phyloP scores from a whole-genome alignment of 345 rosid species.

The Linum usitatissimum region DNA sequence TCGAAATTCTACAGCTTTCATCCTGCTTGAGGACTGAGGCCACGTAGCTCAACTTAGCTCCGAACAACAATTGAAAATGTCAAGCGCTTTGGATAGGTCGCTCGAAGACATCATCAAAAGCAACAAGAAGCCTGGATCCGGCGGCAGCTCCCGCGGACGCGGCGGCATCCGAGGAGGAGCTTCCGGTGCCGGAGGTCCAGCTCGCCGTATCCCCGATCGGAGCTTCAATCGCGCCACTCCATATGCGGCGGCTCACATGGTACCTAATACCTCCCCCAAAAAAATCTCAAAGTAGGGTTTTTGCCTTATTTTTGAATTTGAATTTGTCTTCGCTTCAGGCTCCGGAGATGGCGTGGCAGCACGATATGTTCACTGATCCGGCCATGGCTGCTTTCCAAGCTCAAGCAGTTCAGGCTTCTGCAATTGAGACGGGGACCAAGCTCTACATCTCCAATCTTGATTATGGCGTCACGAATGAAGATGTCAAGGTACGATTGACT shows the following conservation, averaged over 20 bases:
- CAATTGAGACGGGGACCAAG: conserved; percentile 90
- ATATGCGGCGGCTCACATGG: conserved; percentile 39
- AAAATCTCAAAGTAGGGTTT: too few relatives aligned
- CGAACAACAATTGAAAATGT: conserved; percentile 28
- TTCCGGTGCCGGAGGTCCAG: conserved; percentile 48
- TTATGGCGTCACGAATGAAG: conserved; percentile 91
- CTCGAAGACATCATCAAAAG: conserved; percentile 90
- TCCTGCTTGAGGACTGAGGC: too few relatives aligned
- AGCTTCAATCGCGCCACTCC: conserved; percentile 51
- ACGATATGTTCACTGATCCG: conserved; percentile 56
- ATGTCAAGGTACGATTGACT: conserved; percentile 48
- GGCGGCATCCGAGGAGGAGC: conserved; percentile 24
- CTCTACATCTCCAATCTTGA: conserved; percentile 84
- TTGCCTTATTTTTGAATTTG: conserved; percentile 11
- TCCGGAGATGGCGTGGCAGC: conserved; percentile 84
- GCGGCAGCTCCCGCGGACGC: conserved; percentile 30
- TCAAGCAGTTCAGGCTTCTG: conserved; percentile 30
- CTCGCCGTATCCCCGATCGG: conserved; percentile 59
- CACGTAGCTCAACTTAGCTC: too few relatives aligned
- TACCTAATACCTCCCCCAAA: conserved; percentile 4
- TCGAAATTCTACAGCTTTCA: too few relatives aligned
- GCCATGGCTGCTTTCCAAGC: too few relatives aligned
- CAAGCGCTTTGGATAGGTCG: conserved; percentile 87
- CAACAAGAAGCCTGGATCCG: conserved; percentile 70
- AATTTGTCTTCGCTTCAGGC: conserved; percentile 28